A percentile compares a stretch with the other conserved stretches of the same genome.
These are phyloP conservation scores for Grammothele lineata DNA, from an alignment of 768 basidiomycete genomes.

Conservation along the genomic window DNA sequence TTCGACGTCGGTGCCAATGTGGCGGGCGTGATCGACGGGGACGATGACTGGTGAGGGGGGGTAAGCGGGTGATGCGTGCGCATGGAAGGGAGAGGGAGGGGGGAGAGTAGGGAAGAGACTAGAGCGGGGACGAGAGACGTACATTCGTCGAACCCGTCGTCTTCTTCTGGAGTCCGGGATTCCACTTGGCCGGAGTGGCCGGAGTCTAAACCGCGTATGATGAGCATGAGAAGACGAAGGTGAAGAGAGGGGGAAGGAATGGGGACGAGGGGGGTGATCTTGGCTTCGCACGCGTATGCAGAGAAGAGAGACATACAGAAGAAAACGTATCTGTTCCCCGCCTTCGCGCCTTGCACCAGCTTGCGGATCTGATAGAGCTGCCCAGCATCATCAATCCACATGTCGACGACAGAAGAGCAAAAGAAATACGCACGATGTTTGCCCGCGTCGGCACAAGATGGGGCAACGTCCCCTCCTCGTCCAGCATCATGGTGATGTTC, in stretches of 20 bases:
- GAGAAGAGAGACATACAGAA: conserved; percentile 7
- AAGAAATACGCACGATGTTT: conserved; percentile 12
- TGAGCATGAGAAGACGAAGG: too few species aligned
- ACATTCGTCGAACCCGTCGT: conserved; percentile 26
- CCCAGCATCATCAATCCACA: background rate
- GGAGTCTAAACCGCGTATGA: conserved; percentile 10
- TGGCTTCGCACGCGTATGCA: background rate
- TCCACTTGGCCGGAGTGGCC: conserved; percentile 23
- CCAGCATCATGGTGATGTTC: conserved; percentile 15
- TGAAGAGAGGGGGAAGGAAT: background rate
- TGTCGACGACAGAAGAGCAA: background rate
- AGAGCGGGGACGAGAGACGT: background rate
- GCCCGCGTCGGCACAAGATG: conserved; percentile 7
- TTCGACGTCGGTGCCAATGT: conserved; percentile 15
- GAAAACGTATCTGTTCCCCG: conserved; percentile 11
- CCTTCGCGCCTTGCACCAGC: conserved; percentile 10
- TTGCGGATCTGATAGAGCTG: conserved; percentile 9
- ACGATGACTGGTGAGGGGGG: conserved; percentile 10
- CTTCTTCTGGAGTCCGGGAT: conserved; percentile 9
- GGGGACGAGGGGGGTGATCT: background rate
- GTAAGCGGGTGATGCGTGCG: conserved; percentile 9
- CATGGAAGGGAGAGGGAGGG: background rate
- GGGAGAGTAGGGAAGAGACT: background rate
- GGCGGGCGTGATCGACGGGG: conserved; percentile 4
- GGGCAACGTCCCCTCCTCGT: conserved; percentile 4